A percentile compares a stretch with the other conserved stretches of the same genome.
These are phyloP conservation scores for Pestalotiopsis sp. DNA, from an alignment of 2,329 filamentous ascomycete genomes.

Conservation along the genomic window DNA sequence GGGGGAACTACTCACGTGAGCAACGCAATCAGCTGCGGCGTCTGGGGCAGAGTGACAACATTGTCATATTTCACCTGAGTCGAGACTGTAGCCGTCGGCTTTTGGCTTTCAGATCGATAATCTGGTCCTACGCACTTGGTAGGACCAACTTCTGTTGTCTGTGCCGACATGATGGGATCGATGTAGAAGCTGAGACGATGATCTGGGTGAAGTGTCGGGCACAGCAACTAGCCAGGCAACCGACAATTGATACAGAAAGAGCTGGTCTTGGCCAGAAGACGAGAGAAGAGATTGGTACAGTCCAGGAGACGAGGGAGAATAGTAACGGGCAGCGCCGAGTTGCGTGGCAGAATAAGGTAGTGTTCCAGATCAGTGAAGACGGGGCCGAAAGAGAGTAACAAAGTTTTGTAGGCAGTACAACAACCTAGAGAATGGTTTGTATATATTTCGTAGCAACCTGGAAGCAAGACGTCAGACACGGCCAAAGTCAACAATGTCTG, in stretches of 20 bases:
- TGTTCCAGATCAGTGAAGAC: neutral
- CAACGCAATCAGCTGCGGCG: conserved; percentile 93
- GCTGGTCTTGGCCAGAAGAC: neutral
- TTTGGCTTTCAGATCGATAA: conserved; percentile 76
- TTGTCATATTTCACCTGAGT: conserved; percentile 80
- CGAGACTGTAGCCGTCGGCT: conserved; percentile 87
- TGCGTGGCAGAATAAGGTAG: neutral
- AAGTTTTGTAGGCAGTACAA: neutral
- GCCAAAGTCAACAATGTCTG: neutral
- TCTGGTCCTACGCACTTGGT: conserved; percentile 76
- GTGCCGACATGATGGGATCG: neutral
- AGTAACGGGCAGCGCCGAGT: neutral
- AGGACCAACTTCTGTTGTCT: conserved; percentile 39
- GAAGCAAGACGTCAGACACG: neutral
- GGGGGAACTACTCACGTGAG: conserved; percentile 75
- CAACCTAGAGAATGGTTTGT: neutral
- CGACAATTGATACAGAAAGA: neutral
- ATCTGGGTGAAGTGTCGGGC: neutral
- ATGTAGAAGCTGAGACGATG: neutral
- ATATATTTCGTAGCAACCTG: neutral
- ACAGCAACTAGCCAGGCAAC: neutral
- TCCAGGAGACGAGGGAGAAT: neutral
- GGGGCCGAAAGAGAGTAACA: neutral
- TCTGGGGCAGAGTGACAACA: conserved; percentile 88
- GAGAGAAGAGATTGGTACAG: neutral